These are phyloP conservation scores for Escovopsis sp. DNA, from an alignment of 2,329 filamentous ascomycete species.

Conservation along the genomic window DNA sequence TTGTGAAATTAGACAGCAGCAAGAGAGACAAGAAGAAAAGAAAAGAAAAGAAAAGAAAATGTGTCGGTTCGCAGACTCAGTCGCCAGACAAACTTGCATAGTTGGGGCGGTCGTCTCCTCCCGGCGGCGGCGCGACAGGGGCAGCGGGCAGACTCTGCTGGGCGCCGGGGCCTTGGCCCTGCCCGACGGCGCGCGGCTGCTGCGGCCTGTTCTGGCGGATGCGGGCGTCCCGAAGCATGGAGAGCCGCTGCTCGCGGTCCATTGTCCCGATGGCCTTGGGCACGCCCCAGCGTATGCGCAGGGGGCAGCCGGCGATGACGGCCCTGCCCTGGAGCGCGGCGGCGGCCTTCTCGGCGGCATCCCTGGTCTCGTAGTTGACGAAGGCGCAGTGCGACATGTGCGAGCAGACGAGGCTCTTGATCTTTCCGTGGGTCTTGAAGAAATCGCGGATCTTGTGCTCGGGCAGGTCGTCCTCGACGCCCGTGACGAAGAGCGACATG, in stretches of 20 bases:
- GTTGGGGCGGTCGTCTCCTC: slow-evolving; percentile 53
- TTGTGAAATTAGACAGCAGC: neutral
- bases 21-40: neutral
- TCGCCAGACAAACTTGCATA: slow-evolving; percentile 81
- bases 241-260: slow-evolving; percentile 69
- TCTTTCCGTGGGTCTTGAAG: slow-evolving; percentile 76
- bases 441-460: slow-evolving; percentile 84
- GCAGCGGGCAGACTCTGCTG: slow-evolving; percentile 12
- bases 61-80: slow-evolving; percentile 18
- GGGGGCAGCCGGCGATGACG: slow-evolving; percentile 77
- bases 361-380: slow-evolving; percentile 78
- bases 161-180: slow-evolving; percentile 18
- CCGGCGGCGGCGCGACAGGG: slow-evolving; percentile 62
- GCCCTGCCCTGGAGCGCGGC: slow-evolving; percentile 74
- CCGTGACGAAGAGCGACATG: slow-evolving; percentile 87
- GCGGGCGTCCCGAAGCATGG: slow-evolving; percentile 62
- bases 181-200: slow-evolving; percentile 19
- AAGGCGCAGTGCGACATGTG: slow-evolving; percentile 97
- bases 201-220: slow-evolving; percentile 19
- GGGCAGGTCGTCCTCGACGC: slow-evolving; percentile 88
- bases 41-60: neutral
- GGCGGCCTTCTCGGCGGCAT: slow-evolving; percentile 75
- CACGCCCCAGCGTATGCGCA: slow-evolving; percentile 83
- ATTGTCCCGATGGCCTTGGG: slow-evolving; percentile 85
- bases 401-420: slow-evolving; percentile 86